phyloP scores from a whole-genome alignment of 1,284 basidiomycete genomes.

The Anthracocystis walkeri region DNA sequence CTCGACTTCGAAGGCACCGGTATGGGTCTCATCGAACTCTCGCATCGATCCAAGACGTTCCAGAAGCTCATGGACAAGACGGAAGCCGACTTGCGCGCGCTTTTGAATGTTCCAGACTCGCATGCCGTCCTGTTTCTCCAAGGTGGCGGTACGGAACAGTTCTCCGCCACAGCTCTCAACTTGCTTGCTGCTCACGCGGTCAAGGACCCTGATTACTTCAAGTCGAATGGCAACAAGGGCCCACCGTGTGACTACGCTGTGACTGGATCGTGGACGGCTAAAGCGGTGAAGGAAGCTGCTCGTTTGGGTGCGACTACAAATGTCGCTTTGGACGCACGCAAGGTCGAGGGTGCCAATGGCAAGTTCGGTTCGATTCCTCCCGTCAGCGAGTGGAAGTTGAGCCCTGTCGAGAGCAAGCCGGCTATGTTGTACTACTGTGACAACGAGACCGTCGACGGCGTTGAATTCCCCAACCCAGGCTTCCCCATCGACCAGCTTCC shows the following conservation, averaged over 20 bases:
- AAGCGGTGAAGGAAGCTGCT: conserved; percentile 65
- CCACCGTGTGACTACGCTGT: conserved; percentile 67
- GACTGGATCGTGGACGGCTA: conserved; percentile 65
- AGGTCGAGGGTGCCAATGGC: conserved; percentile 46
- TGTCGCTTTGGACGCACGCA: conserved; percentile 56
- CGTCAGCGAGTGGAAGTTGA: conserved; percentile 81
- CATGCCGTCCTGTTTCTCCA: conserved; percentile 67
- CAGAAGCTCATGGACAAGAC: conserved; percentile 62
- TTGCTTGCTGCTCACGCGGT: conserved; percentile 63
- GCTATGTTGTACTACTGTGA: conserved; percentile 98
- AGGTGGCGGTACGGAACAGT: conserved; percentile 68
- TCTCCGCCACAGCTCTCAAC: conserved; percentile 66
- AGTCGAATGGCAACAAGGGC: conserved; percentile 41
- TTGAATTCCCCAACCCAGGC: conserved; percentile 83
- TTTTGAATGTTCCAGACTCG: conserved; percentile 60
- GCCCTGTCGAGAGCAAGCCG: conserved; percentile 74
- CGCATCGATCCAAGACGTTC: conserved; percentile 66
- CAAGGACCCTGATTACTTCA: conserved; percentile 58
- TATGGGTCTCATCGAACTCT: conserved; percentile 68
- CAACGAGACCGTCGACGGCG: conserved; percentile 98
- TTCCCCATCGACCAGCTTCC: conserved; percentile 88
- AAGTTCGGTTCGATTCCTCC: conserved; percentile 83
- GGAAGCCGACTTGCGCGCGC: conserved; percentile 61
- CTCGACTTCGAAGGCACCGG: conserved; percentile 64
- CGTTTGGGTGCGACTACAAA: conserved; percentile 59